Evolutionary conservation across 2,329 filamentous ascomycete genomes (phyloP).

Genomic region (Phaeosphaeria sp.): DNA sequence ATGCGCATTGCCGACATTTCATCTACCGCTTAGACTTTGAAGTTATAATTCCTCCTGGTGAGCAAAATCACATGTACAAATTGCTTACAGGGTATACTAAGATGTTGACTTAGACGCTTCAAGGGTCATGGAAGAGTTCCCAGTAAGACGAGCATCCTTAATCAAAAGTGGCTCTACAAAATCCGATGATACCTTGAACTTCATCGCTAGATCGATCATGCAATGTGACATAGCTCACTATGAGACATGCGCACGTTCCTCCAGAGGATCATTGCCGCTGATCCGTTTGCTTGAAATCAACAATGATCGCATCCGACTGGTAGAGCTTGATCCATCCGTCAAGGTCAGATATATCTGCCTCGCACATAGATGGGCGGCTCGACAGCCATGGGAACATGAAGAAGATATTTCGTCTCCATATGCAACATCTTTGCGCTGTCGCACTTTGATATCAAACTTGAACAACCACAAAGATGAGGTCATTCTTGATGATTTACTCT

Average conservation of each 20-base stretch:
- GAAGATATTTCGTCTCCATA: not conserved
- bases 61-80: no score
- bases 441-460: constrained; percentile 1
- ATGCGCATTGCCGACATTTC: not conserved
- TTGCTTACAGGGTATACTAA: not conserved
- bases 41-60: not conserved
- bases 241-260: not conserved
- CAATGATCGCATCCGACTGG: not conserved
- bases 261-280: not conserved
- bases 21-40: not conserved
- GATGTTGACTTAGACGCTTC: not conserved
- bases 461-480: not conserved
- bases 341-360: not conserved
- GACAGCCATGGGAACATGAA: not conserved
- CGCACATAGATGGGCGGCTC: constrained; percentile 2
- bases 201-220: not conserved
- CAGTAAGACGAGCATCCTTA: not conserved
- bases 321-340: not conserved
- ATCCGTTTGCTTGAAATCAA: not conserved
- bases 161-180: not conserved
- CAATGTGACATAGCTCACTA: not conserved
- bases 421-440: not conserved
- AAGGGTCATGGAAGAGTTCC: not conserved
- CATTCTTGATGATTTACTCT: not conserved
- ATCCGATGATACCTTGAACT: not conserved